Evolutionary conservation across 2,329 filamentous ascomycete species (phyloP), one percentile per base, ranked within the genome.

Genomic region (Claviceps spartinae): DNA sequence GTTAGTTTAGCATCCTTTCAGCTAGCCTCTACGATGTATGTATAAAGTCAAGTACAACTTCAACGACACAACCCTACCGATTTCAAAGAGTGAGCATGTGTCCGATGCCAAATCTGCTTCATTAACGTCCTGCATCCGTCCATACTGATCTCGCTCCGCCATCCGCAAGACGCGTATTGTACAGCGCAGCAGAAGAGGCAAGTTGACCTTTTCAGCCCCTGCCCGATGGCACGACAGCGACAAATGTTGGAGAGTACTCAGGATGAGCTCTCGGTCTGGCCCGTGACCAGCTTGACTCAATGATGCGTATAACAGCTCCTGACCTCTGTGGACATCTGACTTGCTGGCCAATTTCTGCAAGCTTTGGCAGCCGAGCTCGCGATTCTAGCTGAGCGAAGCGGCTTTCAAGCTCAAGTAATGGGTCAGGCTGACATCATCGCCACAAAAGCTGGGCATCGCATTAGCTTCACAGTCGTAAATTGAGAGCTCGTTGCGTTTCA

Each of bases 401-500:
- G 83, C 72, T 61, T 86, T 88, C 66, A 88, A 94, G 68, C 86
- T 78, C 26, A 94, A 65, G 61, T 88, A 93, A 38, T 78, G 73
- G 2, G 85, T 88, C 59, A 83, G 72, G n/a, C 47, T 36, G 1
- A 81, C 74, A 9, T 86, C 81, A 47, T 78, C 72, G 55, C 75
- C 77, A 18, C 74, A 74, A 0, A 66, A 58, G 9, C 38, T 45
- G 16, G 78, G 70, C 0, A 82, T 68, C 75, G 93, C 84, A 1
- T 72, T 65, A 20, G 71, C 66, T 56, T 85, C 82, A 0, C 76
- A 48, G 2, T 54, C 50, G 7, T 51, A 51, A 2, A 62, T 65
- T 11, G 57, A 52, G 13, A 63, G 59, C 40, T 67, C 56, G 30
- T 58, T 58, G 11, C 58, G 73, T 36, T 77, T 73, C 9, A 93